Evolutionary conservation across 805 yeast species (phyloP).

Genomic region (Myxozyma kluyveri): DNA sequence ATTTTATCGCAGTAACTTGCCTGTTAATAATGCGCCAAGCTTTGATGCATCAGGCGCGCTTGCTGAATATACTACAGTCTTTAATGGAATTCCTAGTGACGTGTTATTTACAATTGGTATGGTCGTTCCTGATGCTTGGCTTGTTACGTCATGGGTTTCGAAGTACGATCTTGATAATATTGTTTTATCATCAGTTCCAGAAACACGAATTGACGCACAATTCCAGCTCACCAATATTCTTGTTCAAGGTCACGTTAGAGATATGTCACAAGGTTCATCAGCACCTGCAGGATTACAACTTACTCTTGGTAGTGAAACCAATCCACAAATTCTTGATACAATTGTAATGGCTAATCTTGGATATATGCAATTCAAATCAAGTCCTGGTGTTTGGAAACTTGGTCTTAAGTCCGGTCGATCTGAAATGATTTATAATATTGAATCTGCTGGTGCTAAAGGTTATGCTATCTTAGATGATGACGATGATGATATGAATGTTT

Average conservation of each 20-base stretch:
- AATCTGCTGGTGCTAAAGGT: constrained; percentile 37
- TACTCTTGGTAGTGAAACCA: constrained; percentile 38
- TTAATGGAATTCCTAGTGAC: constrained; percentile 52
- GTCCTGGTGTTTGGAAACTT: constrained; percentile 70
- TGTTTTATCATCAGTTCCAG: constrained; percentile 42
- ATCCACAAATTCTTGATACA: constrained; percentile 50
- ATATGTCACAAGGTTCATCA: constrained; percentile 39
- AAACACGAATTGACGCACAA: constrained; percentile 41
- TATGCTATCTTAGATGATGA: constrained; percentile 8
- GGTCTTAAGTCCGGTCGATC: constrained; percentile 46
- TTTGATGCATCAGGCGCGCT: constrained; percentile 37
- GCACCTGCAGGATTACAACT: constrained; percentile 57
- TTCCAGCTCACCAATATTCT: constrained; percentile 55
- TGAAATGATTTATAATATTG: constrained; percentile 43
- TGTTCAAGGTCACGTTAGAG: constrained; percentile 69
- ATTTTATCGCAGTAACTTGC: constrained; percentile 49
- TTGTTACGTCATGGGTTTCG: constrained; percentile 52
- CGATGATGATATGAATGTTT: constrained; percentile 24
- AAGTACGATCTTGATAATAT: constrained; percentile 65
- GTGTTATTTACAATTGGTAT: constrained; percentile 55
- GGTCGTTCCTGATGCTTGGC: constrained; percentile 67
- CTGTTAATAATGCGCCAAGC: constrained; percentile 40
- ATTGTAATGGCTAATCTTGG: constrained; percentile 77
- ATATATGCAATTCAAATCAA: constrained; percentile 72
- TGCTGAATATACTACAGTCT: constrained; percentile 37